Percentiles rank a stretch among this genome's conserved stretches.
Conservation (phyloP, 176 grass and related monocot species). For the Eleusine indica region DNA sequence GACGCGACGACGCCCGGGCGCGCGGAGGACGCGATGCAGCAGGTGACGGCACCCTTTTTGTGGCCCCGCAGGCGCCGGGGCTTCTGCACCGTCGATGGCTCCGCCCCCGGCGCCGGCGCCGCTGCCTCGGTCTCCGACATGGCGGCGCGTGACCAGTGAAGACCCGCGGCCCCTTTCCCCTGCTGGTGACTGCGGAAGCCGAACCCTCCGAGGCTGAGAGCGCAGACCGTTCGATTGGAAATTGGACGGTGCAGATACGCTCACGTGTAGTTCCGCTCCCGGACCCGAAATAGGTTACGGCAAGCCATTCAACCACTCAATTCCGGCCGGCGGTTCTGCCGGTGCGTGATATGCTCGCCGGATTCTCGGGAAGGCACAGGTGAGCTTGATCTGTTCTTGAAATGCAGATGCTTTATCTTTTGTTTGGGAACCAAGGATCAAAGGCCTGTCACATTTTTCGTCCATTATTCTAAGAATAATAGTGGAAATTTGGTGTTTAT, state of each 20-base stretch:
- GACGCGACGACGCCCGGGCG: constrained; percentile 72
- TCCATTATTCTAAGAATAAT: too few species aligned
- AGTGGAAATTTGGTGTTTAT: too few species aligned
- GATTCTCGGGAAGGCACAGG: too few species aligned
- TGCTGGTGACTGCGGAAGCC: background rate
- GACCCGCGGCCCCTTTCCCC: background rate
- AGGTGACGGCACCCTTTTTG: constrained; percentile 66
- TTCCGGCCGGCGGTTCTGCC: background rate
- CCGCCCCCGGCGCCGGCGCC: background rate
- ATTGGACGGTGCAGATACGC: constrained; percentile 4
- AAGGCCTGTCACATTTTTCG: too few species aligned
- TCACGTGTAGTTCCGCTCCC: background rate
- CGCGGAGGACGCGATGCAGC: constrained; percentile 71
- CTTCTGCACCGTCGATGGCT: constrained; percentile 26
- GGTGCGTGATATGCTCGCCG: too few species aligned
- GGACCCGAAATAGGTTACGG: too few species aligned
- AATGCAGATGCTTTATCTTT: too few species aligned
- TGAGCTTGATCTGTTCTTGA: too few species aligned
- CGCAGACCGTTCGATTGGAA: constrained; percentile 19
- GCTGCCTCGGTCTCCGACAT: constrained; percentile 41
- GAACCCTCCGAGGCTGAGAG: background rate
- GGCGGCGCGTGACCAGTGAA: constrained; percentile 4
- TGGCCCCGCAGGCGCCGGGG: constrained; percentile 70
- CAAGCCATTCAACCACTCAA: background rate
- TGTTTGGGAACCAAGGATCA: too few species aligned